Conservation (phyloP, 2,329 filamentous ascomycete species). For the Neospermospora avenae region DNA sequence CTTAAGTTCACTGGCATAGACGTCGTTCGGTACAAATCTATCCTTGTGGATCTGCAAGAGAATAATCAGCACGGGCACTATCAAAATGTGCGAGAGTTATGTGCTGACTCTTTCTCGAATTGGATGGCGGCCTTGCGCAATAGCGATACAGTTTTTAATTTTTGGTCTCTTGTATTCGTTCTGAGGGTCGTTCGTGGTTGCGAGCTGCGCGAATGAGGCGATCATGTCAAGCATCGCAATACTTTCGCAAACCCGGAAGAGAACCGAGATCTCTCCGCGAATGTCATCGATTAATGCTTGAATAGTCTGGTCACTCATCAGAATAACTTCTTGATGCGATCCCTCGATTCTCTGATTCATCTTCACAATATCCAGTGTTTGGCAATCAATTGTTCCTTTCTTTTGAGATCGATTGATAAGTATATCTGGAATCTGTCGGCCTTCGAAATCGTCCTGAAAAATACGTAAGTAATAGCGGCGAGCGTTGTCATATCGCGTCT, state of each 20-base stretch:
- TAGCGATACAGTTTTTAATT: conserved; percentile 59
- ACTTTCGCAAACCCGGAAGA: conserved; percentile 84
- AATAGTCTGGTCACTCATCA: conserved; percentile 76
- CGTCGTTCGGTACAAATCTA: conserved; percentile 83
- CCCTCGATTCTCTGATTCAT: conserved; percentile 74
- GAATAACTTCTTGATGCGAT: conserved; percentile 78
- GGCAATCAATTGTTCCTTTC: conserved; percentile 78
- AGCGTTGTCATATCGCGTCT: conserved; percentile 71
- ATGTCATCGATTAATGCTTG: conserved; percentile 69
- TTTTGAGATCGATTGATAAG: conserved; percentile 76
- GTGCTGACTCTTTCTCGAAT: conserved; percentile 59
- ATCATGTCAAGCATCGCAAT: conserved; percentile 88
- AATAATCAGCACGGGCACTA: background rate
- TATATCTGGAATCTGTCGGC: conserved; percentile 56
- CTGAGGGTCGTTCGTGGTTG: conserved; percentile 46
- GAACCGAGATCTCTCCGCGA: conserved; percentile 63
- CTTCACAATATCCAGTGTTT: conserved; percentile 81
- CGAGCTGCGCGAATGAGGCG: conserved; percentile 69
- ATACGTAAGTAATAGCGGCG: conserved; percentile 80
- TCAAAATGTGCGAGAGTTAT: too few relatives aligned
- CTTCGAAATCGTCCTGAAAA: conserved; percentile 57
- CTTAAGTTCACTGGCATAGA: conserved; percentile 75
- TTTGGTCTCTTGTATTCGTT: conserved; percentile 62
- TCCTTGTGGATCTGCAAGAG: conserved; percentile 52
- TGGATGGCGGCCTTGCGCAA: conserved; percentile 66